A percentile compares a stretch with the other conserved stretches of the same genome.
Conservation (phyloP, 139 green algal genomes). For the Micractinium sp. region DNA sequence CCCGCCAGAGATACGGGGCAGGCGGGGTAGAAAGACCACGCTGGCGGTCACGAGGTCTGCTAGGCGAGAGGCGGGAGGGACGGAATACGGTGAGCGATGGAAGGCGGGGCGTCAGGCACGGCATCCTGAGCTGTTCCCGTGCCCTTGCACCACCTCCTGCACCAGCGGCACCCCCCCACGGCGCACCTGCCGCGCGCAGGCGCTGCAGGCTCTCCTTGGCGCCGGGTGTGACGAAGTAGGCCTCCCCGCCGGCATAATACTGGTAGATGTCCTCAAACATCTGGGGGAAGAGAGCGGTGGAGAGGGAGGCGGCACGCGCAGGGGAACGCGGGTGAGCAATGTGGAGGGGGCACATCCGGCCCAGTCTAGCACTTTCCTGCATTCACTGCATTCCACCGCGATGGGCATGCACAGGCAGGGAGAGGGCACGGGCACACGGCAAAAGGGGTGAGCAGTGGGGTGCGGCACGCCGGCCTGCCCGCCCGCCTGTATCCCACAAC, state of each 20-base stretch:
- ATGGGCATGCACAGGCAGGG: too few relatives aligned
- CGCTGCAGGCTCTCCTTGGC: constrained; percentile 60
- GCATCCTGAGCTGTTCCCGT: too few relatives aligned
- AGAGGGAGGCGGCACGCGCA: background rate
- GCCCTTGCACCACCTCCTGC: background rate
- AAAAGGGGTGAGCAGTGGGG: too few relatives aligned
- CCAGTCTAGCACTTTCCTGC: too few relatives aligned
- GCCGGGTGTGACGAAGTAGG: constrained; percentile 66
- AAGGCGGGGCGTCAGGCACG: too few relatives aligned
- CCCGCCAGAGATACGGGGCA: too few relatives aligned
- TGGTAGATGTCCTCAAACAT: constrained; percentile 74
- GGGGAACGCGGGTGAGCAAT: background rate
- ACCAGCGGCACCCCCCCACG: background rate
- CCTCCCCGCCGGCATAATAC: constrained; percentile 61
- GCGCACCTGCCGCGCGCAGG: constrained; percentile 53
- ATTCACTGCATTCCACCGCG: background rate
- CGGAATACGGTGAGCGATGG: too few relatives aligned
- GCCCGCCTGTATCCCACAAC: background rate
- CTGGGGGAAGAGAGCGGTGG: background rate
- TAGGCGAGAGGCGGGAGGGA: too few relatives aligned
- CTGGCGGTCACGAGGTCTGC: too few relatives aligned
- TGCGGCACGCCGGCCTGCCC: too few relatives aligned
- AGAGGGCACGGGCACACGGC: too few relatives aligned
- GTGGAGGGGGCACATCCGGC: background rate
- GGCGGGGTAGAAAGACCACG: too few relatives aligned